phyloP scores from a whole-genome alignment of 2,329 filamentous ascomycete genomes.

The Colletotrichum kahawae region DNA sequence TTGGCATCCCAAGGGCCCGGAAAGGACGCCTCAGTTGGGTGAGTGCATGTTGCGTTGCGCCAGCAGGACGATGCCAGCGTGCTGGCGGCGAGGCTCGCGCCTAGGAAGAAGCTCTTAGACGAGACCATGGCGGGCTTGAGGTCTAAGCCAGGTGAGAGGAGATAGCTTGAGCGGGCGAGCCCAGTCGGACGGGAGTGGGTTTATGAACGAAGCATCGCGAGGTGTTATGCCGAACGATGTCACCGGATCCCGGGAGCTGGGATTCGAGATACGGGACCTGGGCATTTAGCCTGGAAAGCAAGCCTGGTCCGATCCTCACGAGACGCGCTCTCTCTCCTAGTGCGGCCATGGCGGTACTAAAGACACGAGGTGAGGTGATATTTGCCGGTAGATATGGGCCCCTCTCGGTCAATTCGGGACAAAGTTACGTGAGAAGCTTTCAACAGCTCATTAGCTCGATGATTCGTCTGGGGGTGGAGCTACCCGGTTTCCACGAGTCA shows the following conservation, averaged over 20 bases:
- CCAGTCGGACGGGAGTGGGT: neutral
- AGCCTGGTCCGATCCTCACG: neutral
- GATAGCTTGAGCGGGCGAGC: neutral
- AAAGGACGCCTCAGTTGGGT: constrained; percentile 54
- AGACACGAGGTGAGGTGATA: neutral
- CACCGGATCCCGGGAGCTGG: neutral
- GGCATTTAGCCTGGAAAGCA: neutral
- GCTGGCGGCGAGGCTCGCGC: neutral
- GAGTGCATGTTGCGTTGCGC: constrained; percentile 58
- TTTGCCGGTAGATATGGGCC: neutral
- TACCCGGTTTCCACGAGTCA: neutral
- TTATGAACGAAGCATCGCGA: neutral
- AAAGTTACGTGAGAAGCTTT: constrained; percentile 7
- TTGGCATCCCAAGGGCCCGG: constrained; percentile 62
- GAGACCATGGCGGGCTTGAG: neutral
- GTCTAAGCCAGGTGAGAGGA: neutral
- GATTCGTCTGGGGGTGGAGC: neutral
- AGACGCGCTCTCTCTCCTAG: neutral
- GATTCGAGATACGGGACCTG: neutral
- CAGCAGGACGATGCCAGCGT: constrained; percentile 48
- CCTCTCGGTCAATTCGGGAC: constrained; percentile 12
- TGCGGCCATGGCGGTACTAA: neutral
- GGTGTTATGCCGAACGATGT: neutral
- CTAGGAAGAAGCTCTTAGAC: constrained; percentile 30
- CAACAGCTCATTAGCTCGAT: neutral